Percentiles rank a stretch among this genome's conserved stretches.
Conservation (phyloP, 495 filamentous ascomycete species). For the Aspergillus conjunctus region DNA sequence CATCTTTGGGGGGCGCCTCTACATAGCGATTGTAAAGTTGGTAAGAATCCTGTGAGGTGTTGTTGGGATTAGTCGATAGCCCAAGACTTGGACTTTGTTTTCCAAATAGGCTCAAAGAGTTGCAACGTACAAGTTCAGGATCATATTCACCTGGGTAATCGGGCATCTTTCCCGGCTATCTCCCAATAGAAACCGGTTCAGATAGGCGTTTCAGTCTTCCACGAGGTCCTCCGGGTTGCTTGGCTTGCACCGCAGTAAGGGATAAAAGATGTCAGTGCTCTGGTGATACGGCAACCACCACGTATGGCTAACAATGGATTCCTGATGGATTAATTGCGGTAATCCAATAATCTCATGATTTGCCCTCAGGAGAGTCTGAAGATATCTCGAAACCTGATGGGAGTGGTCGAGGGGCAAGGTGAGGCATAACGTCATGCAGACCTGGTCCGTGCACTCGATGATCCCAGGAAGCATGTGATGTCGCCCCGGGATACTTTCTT, state of each 20-base stretch:
- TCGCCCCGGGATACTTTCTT: no score
- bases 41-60: conserved; percentile 45
- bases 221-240: background rate
- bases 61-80: background rate
- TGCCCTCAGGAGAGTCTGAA: no score
- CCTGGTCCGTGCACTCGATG: background rate
- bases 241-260: no score
- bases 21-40: conserved; percentile 54
- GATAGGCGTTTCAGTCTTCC: background rate
- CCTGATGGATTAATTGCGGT: no score
- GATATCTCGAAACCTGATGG: no score
- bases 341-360: no score
- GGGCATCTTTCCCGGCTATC: background rate
- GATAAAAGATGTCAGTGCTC: no score
- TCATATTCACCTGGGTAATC: background rate
- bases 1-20: conserved; percentile 32
- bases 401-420: background rate
- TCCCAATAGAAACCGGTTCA: background rate
- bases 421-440: background rate
- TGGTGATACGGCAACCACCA: no score
- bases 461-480: background rate
- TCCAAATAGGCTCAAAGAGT: background rate
- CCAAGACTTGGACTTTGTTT: background rate
- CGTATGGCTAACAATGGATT: no score
- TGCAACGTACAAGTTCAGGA: background rate